Evolutionary conservation across 495 filamentous ascomycete species (phyloP).

Genomic region (Aspergillus leporis): DNA sequence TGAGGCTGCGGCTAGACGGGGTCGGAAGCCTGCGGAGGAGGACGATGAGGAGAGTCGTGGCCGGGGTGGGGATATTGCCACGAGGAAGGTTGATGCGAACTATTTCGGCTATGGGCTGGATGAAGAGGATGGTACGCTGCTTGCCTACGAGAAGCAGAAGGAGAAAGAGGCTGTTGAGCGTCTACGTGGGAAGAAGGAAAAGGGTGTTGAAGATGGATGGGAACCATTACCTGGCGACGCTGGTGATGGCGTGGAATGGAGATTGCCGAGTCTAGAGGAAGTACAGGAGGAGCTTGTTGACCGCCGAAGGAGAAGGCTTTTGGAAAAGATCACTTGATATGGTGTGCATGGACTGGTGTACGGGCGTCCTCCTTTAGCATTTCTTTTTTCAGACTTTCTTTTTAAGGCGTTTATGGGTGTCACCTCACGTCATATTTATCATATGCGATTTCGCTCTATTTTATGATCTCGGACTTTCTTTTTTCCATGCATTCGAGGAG

Average conservation of each 20-base stretch:
- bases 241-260: slow-evolving; percentile 83
- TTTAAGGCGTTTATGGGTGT: slow-evolving; percentile 5
- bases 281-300: slow-evolving; percentile 92
- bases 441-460: slow-evolving; percentile 4
- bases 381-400: slow-evolving; percentile 14
- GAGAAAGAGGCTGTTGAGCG: slow-evolving; percentile 78
- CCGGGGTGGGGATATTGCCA: slow-evolving; percentile 65
- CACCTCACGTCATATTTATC: not conserved
- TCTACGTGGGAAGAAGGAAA: slow-evolving; percentile 50
- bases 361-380: slow-evolving; percentile 10
- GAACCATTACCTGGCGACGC: slow-evolving; percentile 81
- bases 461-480: slow-evolving; percentile 2
- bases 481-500: slow-evolving; percentile 12
- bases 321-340: slow-evolving; percentile 72
- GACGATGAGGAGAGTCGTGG: slow-evolving; percentile 59
- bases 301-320: slow-evolving; percentile 72
- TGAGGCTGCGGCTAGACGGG: slow-evolving; percentile 62
- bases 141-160: slow-evolving; percentile 80
- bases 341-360: slow-evolving; percentile 7
- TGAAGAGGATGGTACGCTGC: slow-evolving; percentile 84
- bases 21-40: slow-evolving; percentile 60
- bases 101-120: slow-evolving; percentile 96
- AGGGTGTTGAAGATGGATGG: slow-evolving; percentile 63
- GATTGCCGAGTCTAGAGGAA: slow-evolving; percentile 81
- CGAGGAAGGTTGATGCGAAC: slow-evolving; percentile 83